These are phyloP conservation scores for Begonia fuchsioides DNA, from an alignment of 306 rosid species.

Conservation along the genomic window DNA sequence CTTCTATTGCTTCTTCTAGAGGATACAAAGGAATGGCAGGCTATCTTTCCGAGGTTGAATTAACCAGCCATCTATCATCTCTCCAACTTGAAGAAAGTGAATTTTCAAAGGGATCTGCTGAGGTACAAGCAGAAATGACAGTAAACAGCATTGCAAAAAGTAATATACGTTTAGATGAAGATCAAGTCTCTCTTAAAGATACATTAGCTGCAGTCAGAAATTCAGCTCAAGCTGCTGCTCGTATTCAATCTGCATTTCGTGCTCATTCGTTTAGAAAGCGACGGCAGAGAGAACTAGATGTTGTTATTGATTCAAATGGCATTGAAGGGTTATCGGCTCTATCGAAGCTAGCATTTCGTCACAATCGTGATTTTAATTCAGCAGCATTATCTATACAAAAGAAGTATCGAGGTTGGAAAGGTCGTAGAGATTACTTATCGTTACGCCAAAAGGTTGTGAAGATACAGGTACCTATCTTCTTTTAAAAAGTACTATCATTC, in stretches of 20 bases:
- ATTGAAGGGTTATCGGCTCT: constrained; percentile 35
- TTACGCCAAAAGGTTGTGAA: constrained; percentile 42
- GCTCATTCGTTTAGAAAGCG: constrained; percentile 47
- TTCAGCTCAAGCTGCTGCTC: constrained; percentile 55
- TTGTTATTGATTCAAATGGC: constrained; percentile 20
- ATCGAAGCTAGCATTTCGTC: constrained; percentile 26
- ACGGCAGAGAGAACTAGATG: constrained; percentile 18
- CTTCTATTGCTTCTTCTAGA: constrained; percentile 60
- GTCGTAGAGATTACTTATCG: constrained; percentile 43
- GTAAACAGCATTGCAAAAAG: constrained; percentile 20
- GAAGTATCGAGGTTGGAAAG: constrained; percentile 64
- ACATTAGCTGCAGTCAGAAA: constrained; percentile 51
- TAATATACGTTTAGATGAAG: constrained; percentile 25
- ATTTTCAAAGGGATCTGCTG: constrained; percentile 12
- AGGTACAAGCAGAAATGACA: constrained; percentile 19
- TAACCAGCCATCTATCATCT: constrained; percentile 22
- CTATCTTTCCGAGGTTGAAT: constrained; percentile 60
- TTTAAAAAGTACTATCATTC: no score
- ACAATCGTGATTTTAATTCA: constrained; percentile 48
- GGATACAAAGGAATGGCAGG: constrained; percentile 75
- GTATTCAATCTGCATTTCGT: constrained; percentile 48
- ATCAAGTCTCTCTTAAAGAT: constrained; percentile 18
- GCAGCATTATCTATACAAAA: constrained; percentile 60
- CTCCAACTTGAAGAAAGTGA: constrained; percentile 26
- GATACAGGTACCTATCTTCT: constrained; percentile 38